Base-by-base conservation (phyloP, 2,329 filamentous ascomycete species). In the Cladosporium sp. region DNA sequence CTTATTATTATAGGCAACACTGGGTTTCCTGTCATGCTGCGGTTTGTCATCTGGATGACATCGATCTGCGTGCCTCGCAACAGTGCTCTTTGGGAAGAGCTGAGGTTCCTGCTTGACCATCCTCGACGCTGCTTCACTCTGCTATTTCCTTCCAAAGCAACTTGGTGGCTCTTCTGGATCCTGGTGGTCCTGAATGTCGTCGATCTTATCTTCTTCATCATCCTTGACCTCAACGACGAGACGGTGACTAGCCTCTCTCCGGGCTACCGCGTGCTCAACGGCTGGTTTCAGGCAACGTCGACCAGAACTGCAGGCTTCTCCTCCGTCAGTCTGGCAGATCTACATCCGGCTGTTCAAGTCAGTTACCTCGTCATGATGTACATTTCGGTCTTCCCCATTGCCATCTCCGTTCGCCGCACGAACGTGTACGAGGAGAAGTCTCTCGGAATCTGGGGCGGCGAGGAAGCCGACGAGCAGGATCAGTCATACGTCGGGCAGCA, bases 291-390 rank as follows among this genome's bases (percentile, higher is more conserved):
- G 68, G 92, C 92, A 1, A 84, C 86, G 0, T 85, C 89, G 4
- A 97, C 92, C 1, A 79, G 93, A 64, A 97, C 93, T 0, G 92
- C 93, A 3, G 92, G 93, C 0, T 96, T 96, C 63, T 79, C 87
- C 1, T 88, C 87, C 24, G 81, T 97, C 60, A 89, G 86, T 64
- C 73, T 97, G 34, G 75, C 86, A 1, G 72, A 80, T 0, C 75
- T 99, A 2, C 91, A 97, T 58, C 91, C 93, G 1, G 93, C 88
- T 3, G 89, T 96, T 52, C 91, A 96, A 62, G 89, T 95, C 12
- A 89, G 90, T 19, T 97, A 96, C 72, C 76, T 97, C 70, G 85
- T 97, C 69, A 97, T 97, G 93, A 97, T 97, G 93, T 97, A 97
- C 70, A 96, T 97, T 55, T 96, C 91, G 52, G 88, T 96, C 53